Base-by-base conservation (phyloP, 257 asterid genomes). In the Penstemon davidsonii region DNA sequence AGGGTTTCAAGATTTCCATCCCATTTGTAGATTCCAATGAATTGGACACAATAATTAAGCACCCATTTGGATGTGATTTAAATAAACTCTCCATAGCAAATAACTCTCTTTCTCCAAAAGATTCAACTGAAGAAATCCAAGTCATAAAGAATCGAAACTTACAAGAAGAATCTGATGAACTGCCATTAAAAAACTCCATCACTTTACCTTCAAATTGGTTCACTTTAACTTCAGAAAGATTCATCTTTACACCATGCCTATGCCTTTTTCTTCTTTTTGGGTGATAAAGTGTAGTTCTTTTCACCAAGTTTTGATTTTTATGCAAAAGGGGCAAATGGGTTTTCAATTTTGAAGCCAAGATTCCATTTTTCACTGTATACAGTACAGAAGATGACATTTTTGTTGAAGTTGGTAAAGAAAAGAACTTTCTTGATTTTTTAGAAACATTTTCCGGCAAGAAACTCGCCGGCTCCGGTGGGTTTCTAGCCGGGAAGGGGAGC, bases 1-100 rank as follows among this genome's bases (percentile, higher is more conserved):
- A 85, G 79, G 96, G 95, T 60, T 62, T 78, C 75, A 93, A 76
- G 66, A 84, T 73, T 52, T 83, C 71, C 69, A 54, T 46, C 56
- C 99, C 99, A n/a, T 3, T 62, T 46, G 11, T 45, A 10, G 96
- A 93, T 78, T 93, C 96, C 64, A 93, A 73, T 5, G 99, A 89
- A 71, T 78, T 67, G 0, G 99, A 93, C 3, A 80, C 84, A 46
- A 93, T 76, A 53, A 93, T 62, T 41, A 93, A 70, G 79, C 99
- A 94, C 0, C 86, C 92, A 47, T 74, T 74, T 11, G 97, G 89
- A 62, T 94, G 93, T 7, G 90, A 47, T 68, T 77, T 85, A 42
- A 94, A 87, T 69, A 93, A 75, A 66, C 89, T 88, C 66, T 66
- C 84, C 1, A 87, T 42, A 11, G 87, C 69, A 45, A 83, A 73